Evolutionary conservation across 2,329 filamentous ascomycete genomes (phyloP).

Genomic region (Polytolypa hystricis): DNA sequence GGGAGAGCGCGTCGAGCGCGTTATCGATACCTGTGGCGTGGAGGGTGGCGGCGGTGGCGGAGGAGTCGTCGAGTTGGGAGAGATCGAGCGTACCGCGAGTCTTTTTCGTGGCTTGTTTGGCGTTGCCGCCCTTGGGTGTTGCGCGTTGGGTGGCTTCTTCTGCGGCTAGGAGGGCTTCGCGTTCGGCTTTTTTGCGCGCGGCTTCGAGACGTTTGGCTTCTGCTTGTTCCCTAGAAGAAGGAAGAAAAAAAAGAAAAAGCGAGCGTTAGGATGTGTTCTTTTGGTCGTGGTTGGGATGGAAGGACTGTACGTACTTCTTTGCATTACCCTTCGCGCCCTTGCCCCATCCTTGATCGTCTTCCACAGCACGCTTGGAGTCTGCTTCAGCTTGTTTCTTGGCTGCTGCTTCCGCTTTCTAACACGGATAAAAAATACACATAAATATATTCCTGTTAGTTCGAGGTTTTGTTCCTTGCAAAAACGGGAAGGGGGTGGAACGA

Average conservation of each 20-base stretch:
- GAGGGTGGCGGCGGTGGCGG: conserved; percentile 47
- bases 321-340: conserved; percentile 74
- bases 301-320: conserved; percentile 61
- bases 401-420: conserved; percentile 76
- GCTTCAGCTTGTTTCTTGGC: conserved; percentile 65
- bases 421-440: neutral
- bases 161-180: conserved; percentile 67
- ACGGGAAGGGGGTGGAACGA: no score
- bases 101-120: conserved; percentile 41
- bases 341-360: conserved; percentile 66
- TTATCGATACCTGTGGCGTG: conserved; percentile 88
- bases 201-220: conserved; percentile 72
- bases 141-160: conserved; percentile 62
- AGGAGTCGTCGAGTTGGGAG: conserved; percentile 56
- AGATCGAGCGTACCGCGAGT: conserved; percentile 58
- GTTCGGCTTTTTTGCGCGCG: conserved; percentile 84
- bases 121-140: conserved; percentile 46
- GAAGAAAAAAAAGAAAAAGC: no score
- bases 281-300: neutral
- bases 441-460: neutral
- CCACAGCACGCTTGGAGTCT: conserved; percentile 53
- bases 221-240: conserved; percentile 65
- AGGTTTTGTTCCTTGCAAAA: neutral
- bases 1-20: conserved; percentile 71
- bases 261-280: neutral